Conservation (phyloP, 192 early-diverging fungal genomes). For the Thamnidium elegans region DNA sequence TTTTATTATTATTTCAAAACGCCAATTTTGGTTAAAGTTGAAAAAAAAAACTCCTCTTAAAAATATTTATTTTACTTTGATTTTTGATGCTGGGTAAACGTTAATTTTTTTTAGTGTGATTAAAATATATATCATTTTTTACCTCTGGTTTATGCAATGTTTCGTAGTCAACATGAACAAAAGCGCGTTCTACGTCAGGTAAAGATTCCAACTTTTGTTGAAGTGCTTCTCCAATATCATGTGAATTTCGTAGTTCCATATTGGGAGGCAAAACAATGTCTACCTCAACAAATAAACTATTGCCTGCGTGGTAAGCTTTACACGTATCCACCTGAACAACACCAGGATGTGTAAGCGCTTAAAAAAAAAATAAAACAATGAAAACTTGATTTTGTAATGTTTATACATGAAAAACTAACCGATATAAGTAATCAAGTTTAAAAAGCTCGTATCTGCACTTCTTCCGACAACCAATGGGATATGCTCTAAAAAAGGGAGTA, state of each 20-base stretch:
- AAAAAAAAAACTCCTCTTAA: not conserved
- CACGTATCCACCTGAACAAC: conserved; percentile 74
- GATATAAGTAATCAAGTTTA: conserved; percentile 85
- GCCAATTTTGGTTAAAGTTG: no score
- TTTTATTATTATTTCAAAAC: no score
- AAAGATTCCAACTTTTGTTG: conserved; percentile 87
- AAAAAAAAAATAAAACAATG: conserved; percentile 1
- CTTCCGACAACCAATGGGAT: conserved; percentile 78
- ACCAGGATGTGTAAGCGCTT: conserved; percentile 67
- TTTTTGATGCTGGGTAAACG: conserved; percentile 22
- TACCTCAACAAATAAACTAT: conserved; percentile 90
- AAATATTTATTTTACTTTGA: conserved; percentile 10
- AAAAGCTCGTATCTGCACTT: conserved; percentile 73
- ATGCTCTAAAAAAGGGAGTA: conserved; percentile 50
- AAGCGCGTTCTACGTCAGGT: conserved; percentile 84
- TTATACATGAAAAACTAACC: conserved; percentile 26
- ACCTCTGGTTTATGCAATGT: conserved; percentile 75
- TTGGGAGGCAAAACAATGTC: conserved; percentile 91
- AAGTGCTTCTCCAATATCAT: conserved; percentile 89
- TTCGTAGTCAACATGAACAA: conserved; percentile 96
- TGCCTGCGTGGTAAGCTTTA: conserved; percentile 85
- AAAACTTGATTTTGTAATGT: not conserved
- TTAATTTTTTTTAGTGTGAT: not conserved
- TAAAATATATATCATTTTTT: not conserved
- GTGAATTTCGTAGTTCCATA: conserved; percentile 76